Evolutionary conservation across 257 asterid species (phyloP).

Genomic region (Catharanthus roseus): DNA sequence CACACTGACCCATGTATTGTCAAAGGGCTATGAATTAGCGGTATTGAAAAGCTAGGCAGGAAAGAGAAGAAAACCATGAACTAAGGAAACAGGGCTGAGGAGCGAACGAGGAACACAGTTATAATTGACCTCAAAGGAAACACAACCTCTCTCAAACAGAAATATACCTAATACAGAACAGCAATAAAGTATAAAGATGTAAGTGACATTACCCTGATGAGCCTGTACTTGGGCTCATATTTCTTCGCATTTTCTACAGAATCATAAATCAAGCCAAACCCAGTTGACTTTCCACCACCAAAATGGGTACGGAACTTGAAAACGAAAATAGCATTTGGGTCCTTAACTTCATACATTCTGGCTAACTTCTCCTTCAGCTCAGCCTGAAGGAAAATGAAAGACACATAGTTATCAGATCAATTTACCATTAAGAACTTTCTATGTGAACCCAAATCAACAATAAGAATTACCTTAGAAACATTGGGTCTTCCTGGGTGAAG

Average conservation of each 20-base stretch:
- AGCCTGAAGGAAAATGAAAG: constrained; percentile 31
- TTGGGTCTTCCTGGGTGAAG: constrained; percentile 92
- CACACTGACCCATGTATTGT: too few relatives aligned
- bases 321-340: constrained; percentile 72
- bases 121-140: too few relatives aligned
- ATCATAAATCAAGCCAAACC: constrained; percentile 88
- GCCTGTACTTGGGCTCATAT: constrained; percentile 84
- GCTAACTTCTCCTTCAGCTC: constrained; percentile 77
- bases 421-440: too few relatives aligned
- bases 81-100: too few relatives aligned
- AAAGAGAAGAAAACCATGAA: too few relatives aligned
- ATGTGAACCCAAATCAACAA: background rate
- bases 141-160: background rate
- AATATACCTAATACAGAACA: background rate
- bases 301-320: constrained; percentile 94
- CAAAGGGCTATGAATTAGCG: too few relatives aligned
- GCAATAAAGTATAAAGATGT: background rate
- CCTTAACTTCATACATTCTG: constrained; percentile 77
- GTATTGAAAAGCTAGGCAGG: too few relatives aligned
- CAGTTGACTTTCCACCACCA: constrained; percentile 97
- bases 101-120: background rate
- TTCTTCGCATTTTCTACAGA: constrained; percentile 88
- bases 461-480: constrained; percentile 63
- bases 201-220: constrained; percentile 59
- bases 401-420: too few relatives aligned